phyloP scores from a whole-genome alignment of 108 stramenopile species.

The Phaeodactylum tricornutum region DNA sequence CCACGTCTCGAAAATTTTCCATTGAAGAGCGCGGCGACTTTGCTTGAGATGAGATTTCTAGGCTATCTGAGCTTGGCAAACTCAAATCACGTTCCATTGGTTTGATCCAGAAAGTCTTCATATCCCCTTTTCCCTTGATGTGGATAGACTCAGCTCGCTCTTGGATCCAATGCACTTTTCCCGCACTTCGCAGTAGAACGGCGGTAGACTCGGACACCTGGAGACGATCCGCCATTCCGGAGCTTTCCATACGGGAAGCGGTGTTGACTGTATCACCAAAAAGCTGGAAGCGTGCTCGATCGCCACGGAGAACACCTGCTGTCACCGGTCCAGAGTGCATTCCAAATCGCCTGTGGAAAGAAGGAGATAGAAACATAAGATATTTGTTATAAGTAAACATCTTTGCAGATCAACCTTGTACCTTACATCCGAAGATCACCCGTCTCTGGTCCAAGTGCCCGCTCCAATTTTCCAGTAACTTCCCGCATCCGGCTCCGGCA shows the following conservation, averaged over 20 bases:
- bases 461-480: slow-evolving; percentile 24
- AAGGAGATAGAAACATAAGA: no score
- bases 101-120: slow-evolving; percentile 26
- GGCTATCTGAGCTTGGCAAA: no score
- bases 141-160: slow-evolving; percentile 22
- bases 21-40: no score
- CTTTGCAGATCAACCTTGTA: no score
- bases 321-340: slow-evolving; percentile 13
- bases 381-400: no score
- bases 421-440: slow-evolving; percentile 15
- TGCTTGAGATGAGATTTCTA: no score
- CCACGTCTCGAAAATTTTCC: no score
- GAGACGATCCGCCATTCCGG: slow-evolving; percentile 10
- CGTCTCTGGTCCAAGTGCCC: slow-evolving; percentile 14
- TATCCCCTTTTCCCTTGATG: slow-evolving; percentile 63
- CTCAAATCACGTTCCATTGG: background rate
- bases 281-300: slow-evolving; percentile 10
- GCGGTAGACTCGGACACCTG: slow-evolving; percentile 29
- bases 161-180: slow-evolving; percentile 22
- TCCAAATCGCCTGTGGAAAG: slow-evolving; percentile 3
- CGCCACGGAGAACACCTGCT: slow-evolving; percentile 16
- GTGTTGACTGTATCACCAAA: slow-evolving; percentile 32
- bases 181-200: slow-evolving; percentile 16
- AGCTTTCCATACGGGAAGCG: slow-evolving; percentile 34
- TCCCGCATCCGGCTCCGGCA: slow-evolving; percentile 27